Evolutionary conservation across 306 rosid species (phyloP), one percentile per base, ranked within the genome.

Genomic region (Glycine soja): DNA sequence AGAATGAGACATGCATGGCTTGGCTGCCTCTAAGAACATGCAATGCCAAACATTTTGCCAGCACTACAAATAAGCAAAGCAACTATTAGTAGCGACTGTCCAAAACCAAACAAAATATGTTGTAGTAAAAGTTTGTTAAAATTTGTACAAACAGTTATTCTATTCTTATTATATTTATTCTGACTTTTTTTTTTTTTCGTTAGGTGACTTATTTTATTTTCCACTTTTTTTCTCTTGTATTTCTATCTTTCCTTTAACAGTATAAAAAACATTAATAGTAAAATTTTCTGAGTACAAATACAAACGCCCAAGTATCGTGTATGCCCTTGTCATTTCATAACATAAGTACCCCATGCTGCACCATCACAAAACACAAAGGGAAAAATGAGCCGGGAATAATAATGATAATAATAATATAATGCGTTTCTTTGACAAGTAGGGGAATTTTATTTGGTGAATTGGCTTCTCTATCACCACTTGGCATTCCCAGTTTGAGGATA

Each of bases 401-500:
- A 19, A 11, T 43, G 66, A 79, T n/a, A 24, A 61, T 36, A 36
- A 36, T 36, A 48, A 24, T 45, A 30, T 62, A 42, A 72, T 24
- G 76, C 64, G 38, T 80, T 90, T 74, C 45, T 78, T 57, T 83
- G 74, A 66, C 83, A 65, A 59, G 69, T 77, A 76, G 81, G 81
- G 61, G 77, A 82, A 80, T 80, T 53, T 10, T 32, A 5, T 32
- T 62, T 32, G 68, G 45, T 2, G 43, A 81, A 46, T 24, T 24
- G 30, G 30, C 30, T 24, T 24, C 2, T 24, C 30, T 24, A 24
- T 24, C 30, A 74, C 89, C 89, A 90, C 91, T 86, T 70, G 91
- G 86, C 86, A 76, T 64, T 77, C 81, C 72, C 40, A 36, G 30
- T 24, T 54, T 70, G 71, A 84, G 82, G 88, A 91, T 85, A 91